phyloP scores from a whole-genome alignment of 2,329 filamentous ascomycete genomes.

The Talaromyces piceae region DNA sequence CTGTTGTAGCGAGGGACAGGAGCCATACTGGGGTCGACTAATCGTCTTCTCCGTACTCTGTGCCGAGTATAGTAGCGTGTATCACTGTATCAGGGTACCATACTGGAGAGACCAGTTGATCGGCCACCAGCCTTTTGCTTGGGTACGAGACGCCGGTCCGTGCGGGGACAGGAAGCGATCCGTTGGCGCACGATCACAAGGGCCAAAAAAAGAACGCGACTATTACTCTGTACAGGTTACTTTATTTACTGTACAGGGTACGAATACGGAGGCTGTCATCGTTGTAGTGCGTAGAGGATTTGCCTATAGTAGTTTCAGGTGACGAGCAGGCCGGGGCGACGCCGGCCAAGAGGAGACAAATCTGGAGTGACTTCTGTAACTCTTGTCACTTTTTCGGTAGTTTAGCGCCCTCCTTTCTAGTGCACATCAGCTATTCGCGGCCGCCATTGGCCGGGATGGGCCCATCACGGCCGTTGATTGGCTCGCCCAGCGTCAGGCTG shows the following conservation, averaged over 20 bases:
- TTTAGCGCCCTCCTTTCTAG: not conserved
- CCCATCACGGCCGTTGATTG: not conserved
- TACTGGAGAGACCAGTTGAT: too few relatives aligned
- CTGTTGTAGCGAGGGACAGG: too few relatives aligned
- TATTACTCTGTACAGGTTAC: too few relatives aligned
- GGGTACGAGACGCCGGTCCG: not conserved
- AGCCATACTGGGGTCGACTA: too few relatives aligned
- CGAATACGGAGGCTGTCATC: too few relatives aligned
- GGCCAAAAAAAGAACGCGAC: not conserved
- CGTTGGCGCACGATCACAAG: not conserved
- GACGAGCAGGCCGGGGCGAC: not conserved
- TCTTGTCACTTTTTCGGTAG: too few relatives aligned
- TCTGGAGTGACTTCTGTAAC: not conserved
- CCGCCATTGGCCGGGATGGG: not conserved
- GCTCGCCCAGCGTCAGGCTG: not conserved
- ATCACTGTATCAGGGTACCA: too few relatives aligned
- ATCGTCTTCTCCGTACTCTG: too few relatives aligned
- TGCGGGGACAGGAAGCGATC: not conserved
- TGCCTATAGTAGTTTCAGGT: not conserved
- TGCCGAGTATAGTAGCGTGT: too few relatives aligned
- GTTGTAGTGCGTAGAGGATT: too few relatives aligned
- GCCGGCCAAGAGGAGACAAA: not conserved
- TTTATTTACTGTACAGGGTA: too few relatives aligned
- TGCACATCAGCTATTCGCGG: not conserved
- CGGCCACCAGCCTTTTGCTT: too few relatives aligned